These are phyloP conservation scores for Wickerhamomyces xylosicus DNA, from an alignment of 805 yeast species.

Conservation along the genomic window DNA sequence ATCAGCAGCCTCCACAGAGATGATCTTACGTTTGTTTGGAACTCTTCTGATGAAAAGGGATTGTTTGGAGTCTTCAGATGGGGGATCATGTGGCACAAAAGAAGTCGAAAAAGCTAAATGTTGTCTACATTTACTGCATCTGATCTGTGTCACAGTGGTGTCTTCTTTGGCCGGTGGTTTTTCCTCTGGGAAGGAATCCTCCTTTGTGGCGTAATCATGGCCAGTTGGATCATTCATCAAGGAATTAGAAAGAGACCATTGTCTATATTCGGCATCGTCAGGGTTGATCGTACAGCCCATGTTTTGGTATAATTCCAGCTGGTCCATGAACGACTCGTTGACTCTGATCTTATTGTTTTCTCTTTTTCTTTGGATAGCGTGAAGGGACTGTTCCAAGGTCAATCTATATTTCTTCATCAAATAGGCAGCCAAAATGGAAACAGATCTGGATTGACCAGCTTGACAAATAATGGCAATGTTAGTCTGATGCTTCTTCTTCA, in stretches of 20 bases:
- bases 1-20: constrained; percentile 44
- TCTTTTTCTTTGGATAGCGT: constrained; percentile 64
- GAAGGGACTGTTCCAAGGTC: constrained; percentile 49
- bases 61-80: constrained; percentile 55
- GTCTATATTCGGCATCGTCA: constrained; percentile 28
- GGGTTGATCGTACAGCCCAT: constrained; percentile 26
- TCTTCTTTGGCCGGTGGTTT: constrained; percentile 11
- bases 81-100: constrained; percentile 56
- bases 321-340: constrained; percentile 65
- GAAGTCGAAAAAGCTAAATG: constrained; percentile 53
- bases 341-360: constrained; percentile 42
- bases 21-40: constrained; percentile 48
- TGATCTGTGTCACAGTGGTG: constrained; percentile 26
- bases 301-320: constrained; percentile 51
- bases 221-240: constrained; percentile 33
- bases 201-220: constrained; percentile 22
- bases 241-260: constrained; percentile 28
- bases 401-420: constrained; percentile 71
- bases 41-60: constrained; percentile 56
- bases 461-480: constrained; percentile 65
- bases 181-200: constrained; percentile 14
- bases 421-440: constrained; percentile 78
- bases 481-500: constrained; percentile 26
- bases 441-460: constrained; percentile 90
- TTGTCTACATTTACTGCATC: constrained; percentile 80